Evolutionary conservation across 352 stramenopile genomes (phyloP).

Genomic region (Thalassiosira livingstoniorum): DNA sequence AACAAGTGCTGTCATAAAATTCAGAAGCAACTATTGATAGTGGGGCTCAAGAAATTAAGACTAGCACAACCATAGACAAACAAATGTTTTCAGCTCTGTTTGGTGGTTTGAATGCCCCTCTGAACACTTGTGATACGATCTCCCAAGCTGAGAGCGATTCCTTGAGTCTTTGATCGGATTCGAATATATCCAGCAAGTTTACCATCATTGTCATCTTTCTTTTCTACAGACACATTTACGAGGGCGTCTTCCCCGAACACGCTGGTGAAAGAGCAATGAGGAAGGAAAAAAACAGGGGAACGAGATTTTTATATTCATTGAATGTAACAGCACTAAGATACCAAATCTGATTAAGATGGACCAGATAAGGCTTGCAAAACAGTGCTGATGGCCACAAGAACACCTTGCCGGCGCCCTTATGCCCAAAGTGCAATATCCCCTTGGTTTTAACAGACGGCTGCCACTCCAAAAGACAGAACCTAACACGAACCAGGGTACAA

Average conservation of each 20-base stretch:
- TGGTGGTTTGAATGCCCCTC: conserved; percentile 49
- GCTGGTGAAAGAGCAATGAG: conserved; percentile 54
- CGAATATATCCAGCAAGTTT: conserved; percentile 98
- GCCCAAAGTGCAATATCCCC: conserved; percentile 53
- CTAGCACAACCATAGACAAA: too few species aligned
- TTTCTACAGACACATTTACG: conserved; percentile 99
- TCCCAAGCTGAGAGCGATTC: conserved; percentile 98
- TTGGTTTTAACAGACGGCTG: conserved; percentile 79
- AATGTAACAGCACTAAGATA: conserved; percentile 77
- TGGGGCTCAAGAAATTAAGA: too few species aligned
- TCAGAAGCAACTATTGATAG: too few species aligned
- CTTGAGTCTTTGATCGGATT: conserved; percentile 99
- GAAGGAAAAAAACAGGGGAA: conserved; percentile 38
- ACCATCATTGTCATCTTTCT: conserved; percentile 95
- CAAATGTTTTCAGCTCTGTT: conserved; percentile 29
- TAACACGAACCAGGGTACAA: conserved; percentile 82
- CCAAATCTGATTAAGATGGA: conserved; percentile 55
- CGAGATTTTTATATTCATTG: too few species aligned
- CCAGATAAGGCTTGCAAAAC: conserved; percentile 62
- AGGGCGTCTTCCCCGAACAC: conserved; percentile 98
- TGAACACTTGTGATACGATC: conserved; percentile 98
- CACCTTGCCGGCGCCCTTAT: conserved; percentile 74
- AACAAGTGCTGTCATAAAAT: too few species aligned
- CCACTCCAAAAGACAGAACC: conserved; percentile 65
- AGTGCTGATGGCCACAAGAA: conserved; percentile 54